These are phyloP conservation scores for Ilex asprella DNA, from an alignment of 257 asterid genomes.

Conservation along the genomic window DNA sequence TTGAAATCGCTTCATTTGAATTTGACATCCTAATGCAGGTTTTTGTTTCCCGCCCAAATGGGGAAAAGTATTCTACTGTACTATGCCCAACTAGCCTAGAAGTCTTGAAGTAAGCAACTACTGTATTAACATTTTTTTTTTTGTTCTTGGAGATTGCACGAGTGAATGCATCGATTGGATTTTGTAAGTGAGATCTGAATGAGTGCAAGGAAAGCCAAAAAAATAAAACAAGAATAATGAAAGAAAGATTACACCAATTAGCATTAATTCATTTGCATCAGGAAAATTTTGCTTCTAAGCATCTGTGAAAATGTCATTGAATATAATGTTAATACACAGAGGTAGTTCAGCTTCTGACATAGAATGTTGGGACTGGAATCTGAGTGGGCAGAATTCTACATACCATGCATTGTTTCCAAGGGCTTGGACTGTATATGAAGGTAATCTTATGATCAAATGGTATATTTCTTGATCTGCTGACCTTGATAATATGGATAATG, in stretches of 20 bases:
- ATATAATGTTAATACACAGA: constrained; percentile 41
- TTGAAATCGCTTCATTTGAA: constrained; percentile 4
- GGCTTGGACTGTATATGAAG: constrained; percentile 97
- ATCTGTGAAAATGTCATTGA: constrained; percentile 10
- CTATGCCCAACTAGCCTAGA: constrained; percentile 64
- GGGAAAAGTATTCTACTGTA: constrained; percentile 65
- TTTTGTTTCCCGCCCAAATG: constrained; percentile 76
- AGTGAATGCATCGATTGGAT: neutral
- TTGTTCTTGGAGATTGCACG: constrained; percentile 3
- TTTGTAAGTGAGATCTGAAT: neutral
- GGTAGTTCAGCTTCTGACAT: constrained; percentile 68
- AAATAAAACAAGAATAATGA: no score
- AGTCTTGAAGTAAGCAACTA: constrained; percentile 40
- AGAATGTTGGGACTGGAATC: constrained; percentile 97
- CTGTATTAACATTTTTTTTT: neutral
- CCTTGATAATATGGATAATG: no score
- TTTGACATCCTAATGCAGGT: constrained; percentile 39
- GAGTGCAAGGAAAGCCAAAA: neutral
- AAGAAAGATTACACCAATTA: no score
- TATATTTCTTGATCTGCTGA: constrained; percentile 7
- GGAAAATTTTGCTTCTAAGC: neutral
- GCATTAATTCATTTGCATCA: neutral
- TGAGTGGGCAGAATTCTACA: constrained; percentile 58
- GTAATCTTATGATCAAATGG: constrained; percentile 33
- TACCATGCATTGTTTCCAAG: constrained; percentile 97